These are phyloP conservation scores for Eremothecium coryli DNA, from an alignment of 1,139 yeast species.

Conservation along the genomic window DNA sequence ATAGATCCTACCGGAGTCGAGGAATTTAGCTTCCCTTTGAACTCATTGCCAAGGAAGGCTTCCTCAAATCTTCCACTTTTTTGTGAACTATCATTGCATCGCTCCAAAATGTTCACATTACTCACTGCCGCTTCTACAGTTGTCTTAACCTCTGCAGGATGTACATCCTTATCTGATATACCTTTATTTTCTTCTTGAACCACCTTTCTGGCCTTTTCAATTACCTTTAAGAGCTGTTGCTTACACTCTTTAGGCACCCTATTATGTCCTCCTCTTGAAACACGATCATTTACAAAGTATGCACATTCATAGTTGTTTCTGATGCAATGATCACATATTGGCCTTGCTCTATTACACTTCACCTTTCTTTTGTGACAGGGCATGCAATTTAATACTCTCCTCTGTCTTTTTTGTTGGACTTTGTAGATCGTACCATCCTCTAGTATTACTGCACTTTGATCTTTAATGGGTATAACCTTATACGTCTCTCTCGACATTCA, in stretches of 20 bases:
- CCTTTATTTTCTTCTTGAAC: slow-evolving; percentile 8
- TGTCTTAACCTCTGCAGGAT: background rate
- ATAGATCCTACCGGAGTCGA: background rate
- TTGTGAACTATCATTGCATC: slow-evolving; percentile 5
- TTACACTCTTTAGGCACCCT: slow-evolving; percentile 4
- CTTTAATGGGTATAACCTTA: slow-evolving; percentile 27
- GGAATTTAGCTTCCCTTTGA: background rate
- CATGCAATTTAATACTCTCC: slow-evolving; percentile 49
- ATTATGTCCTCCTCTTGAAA: slow-evolving; percentile 35
- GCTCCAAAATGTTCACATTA: slow-evolving; percentile 1
- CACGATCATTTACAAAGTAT: slow-evolving; percentile 48
- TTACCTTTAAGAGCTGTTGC: slow-evolving; percentile 31
- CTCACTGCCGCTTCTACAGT: background rate
- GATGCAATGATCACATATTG: slow-evolving; percentile 41
- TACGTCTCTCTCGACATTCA: slow-evolving; percentile 5
- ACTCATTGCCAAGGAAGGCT: background rate
- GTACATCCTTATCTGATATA: background rate
- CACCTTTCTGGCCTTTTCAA: slow-evolving; percentile 12
- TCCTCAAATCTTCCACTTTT: slow-evolving; percentile 1
- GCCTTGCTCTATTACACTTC: slow-evolving; percentile 43
- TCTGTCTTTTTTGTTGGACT: slow-evolving; percentile 50
- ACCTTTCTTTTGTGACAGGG: slow-evolving; percentile 55
- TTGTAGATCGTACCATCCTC: slow-evolving; percentile 43
- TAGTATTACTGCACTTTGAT: slow-evolving; percentile 32
- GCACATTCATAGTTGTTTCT: slow-evolving; percentile 36